Evolutionary conservation across 345 rosid genomes (phyloP), one percentile per base, ranked within the genome.

Genomic region (Rhodamnia argentea): DNA sequence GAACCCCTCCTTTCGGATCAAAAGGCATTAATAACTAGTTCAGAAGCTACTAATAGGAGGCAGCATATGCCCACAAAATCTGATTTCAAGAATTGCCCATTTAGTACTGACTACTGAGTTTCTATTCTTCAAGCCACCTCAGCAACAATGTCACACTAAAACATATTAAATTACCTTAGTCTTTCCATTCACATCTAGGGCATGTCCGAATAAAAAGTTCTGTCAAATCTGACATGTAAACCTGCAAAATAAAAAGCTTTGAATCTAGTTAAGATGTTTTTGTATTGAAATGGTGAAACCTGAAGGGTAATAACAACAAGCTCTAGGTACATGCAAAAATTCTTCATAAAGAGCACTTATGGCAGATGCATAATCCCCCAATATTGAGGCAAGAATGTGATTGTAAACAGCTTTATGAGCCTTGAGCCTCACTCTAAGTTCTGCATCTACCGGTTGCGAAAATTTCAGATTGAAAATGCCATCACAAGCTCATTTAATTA

Each of bases 311-410:
- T 9, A 50, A 50, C 2, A 37, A 52, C 4, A 83, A 14, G 57
- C 27, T 52, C 22, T 14, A 59, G 24, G 32, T 40, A 59, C 16
- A 42, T 8, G 20, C 13, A 11, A 70, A 84, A 58, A 10, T 3
- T 52, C 1, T 60, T 51, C 24, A 26, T n/a, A 27, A 37, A 54
- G 15, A 12, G 26, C 83, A 92, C 98, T 91, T 91, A 97, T 96
- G n/a, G 99, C 98, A 75, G 99, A 96, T 59, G 98, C 96, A 89
- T 96, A 97, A 88, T 95, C 95, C 86, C 94, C 98, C 87, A 96
- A 87, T 74, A 94, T 94, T 3, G 84, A 87, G 75, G 96, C 94
- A 84, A 94, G 96, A 10, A 98, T 93, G 87, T 92, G 96, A 89
- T 96, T 97, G 90, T 93, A 96, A 81, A 32, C 83, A 55, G 86